Percentiles rank a stretch among this genome's conserved stretches.
These are phyloP conservation scores for Solanum chacoense DNA, from an alignment of 305 asterid species.

Conservation along the genomic window DNA sequence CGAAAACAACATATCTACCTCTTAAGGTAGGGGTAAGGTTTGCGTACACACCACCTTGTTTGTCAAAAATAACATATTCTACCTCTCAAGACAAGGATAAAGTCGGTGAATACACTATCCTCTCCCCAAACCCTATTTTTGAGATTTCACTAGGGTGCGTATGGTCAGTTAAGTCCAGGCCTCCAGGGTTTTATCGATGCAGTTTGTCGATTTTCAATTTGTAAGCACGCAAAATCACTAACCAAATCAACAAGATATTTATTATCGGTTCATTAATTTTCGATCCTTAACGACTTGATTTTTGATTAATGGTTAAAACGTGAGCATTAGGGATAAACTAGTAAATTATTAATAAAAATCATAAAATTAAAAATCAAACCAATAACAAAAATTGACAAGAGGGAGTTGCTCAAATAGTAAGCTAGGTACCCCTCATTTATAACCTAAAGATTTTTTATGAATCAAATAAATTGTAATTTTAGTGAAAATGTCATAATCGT, in stretches of 20 bases:
- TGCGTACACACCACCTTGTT: fast-evolving
- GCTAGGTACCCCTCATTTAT: fast-evolving
- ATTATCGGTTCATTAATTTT: not conserved
- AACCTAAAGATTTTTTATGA: fast-evolving
- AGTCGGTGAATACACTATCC: not conserved
- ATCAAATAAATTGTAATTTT: not conserved
- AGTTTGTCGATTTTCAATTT: not conserved
- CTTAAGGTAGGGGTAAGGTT: not conserved
- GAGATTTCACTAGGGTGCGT: not conserved
- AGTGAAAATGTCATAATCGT: not conserved
- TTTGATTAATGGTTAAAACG: not conserved
- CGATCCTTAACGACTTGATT: fast-evolving
- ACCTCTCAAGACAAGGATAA: not conserved
- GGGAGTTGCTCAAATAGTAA: fast-evolving
- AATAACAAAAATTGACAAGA: not conserved
- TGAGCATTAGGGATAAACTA: not conserved
- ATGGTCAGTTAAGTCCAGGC: not conserved
- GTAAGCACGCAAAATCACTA: fast-evolving
- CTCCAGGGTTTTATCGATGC: not conserved
- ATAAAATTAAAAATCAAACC: too few relatives aligned
- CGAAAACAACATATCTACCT: not conserved
- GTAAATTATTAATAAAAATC: too few relatives aligned
- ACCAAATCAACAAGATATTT: not conserved
- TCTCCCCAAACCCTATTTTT: not conserved
- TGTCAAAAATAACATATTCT: not conserved